A percentile compares a stretch with the other conserved stretches of the same genome.
These are phyloP conservation scores for Malus domestica DNA, from an alignment of 306 rosid species.

Conservation along the genomic window DNA sequence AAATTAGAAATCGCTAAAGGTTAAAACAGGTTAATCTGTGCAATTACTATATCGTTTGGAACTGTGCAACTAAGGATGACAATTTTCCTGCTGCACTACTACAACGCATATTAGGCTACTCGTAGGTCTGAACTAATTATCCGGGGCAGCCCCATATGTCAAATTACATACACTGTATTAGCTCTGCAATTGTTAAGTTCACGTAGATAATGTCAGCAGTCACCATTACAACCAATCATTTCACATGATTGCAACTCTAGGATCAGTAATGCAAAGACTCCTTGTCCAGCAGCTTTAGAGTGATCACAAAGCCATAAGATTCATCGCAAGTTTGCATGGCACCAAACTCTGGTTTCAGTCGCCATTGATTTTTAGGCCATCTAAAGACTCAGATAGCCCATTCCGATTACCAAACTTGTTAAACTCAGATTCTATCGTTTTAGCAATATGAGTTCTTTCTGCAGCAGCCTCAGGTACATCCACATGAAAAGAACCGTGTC, in stretches of 20 bases:
- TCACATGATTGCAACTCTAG: constrained; percentile 2
- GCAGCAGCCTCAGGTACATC: constrained; percentile 52
- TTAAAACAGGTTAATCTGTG: constrained; percentile 1
- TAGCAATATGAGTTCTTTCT: constrained; percentile 47
- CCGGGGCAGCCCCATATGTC: constrained; percentile 23
- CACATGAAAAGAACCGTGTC: constrained; percentile 82
- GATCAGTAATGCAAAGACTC: constrained; percentile 11
- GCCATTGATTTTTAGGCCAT: constrained; percentile 35
- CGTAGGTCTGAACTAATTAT: constrained; percentile 10
- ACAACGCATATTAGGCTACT: constrained; percentile 11
- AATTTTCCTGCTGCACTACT: constrained; percentile 18
- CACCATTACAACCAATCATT: constrained; percentile 22
- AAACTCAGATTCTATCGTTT: constrained; percentile 59
- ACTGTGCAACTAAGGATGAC: constrained; percentile 2
- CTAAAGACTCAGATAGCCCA: constrained; percentile 32
- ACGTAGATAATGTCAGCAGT: constrained; percentile 11
- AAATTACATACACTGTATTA: constrained; percentile 27
- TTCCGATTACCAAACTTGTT: constrained; percentile 43
- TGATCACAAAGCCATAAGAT: not conserved
- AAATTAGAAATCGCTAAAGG: not conserved
- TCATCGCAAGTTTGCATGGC: constrained; percentile 1
- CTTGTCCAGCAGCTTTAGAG: constrained; percentile 5
- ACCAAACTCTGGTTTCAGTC: constrained; percentile 12
- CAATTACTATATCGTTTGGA: not conserved
- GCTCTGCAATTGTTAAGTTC: constrained; percentile 18